phyloP scores from a whole-genome alignment of 371 early-diverging fungal species.

The Saksenaea oblongispora region DNA sequence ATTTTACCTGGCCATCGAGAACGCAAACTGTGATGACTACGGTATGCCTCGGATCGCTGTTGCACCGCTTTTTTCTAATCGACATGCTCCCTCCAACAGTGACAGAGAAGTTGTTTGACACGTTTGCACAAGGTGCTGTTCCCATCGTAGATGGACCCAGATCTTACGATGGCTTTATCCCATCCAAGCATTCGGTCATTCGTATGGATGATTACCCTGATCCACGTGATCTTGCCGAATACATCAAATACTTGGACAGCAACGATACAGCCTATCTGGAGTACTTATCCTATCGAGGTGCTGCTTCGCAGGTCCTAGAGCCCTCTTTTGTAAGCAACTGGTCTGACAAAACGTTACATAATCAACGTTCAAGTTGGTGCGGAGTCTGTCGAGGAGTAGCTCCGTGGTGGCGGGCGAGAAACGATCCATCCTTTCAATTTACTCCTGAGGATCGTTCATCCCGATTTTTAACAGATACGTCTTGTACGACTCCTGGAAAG shows the following conservation, averaged over 20 bases:
- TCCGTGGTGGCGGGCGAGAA: conserved; percentile 32
- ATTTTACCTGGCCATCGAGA: conserved; percentile 44
- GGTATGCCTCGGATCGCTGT: conserved; percentile 14
- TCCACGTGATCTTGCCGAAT: conserved; percentile 40
- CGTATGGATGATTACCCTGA: conserved; percentile 44
- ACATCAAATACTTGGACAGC: conserved; percentile 31
- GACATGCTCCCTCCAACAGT: conserved; percentile 13
- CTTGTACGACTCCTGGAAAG: conserved; percentile 28
- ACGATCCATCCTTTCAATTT: neutral
- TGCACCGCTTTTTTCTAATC: neutral
- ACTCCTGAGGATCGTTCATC: conserved; percentile 4
- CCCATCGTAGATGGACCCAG: conserved; percentile 36
- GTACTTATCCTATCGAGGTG: conserved; percentile 28
- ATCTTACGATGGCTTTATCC: conserved; percentile 36
- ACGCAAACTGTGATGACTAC: conserved; percentile 46
- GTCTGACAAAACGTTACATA: conserved; percentile 24
- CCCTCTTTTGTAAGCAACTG: conserved; percentile 31
- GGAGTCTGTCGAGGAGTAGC: conserved; percentile 37
- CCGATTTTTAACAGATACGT: conserved; percentile 22
- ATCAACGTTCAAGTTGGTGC: conserved; percentile 32
- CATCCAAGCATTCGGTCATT: conserved; percentile 30
- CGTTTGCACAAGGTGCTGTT: conserved; percentile 20
- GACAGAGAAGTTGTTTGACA: conserved; percentile 43
- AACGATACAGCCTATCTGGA: conserved; percentile 43
- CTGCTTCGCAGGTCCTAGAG: conserved; percentile 34